Evolutionary conservation across 2,329 filamentous ascomycete genomes (phyloP).

Genomic region (Beauveria medogensis): DNA sequence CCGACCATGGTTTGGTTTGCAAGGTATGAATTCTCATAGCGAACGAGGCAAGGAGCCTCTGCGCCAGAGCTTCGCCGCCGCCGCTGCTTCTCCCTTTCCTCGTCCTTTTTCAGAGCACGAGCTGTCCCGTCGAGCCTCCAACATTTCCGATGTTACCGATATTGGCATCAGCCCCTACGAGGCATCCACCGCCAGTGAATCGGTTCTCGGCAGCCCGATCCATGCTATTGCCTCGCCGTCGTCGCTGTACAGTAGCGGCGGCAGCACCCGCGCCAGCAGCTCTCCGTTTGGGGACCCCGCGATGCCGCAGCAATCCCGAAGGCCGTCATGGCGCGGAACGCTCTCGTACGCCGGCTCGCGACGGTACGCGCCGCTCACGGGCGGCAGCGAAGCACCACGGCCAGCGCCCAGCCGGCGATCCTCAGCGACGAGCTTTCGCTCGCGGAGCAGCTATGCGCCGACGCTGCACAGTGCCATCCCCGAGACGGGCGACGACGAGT

Average conservation of each 20-base stretch:
- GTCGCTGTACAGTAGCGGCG: slow-evolving; percentile 28
- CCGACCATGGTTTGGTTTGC: slow-evolving; percentile 17
- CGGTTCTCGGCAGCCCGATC: slow-evolving; percentile 15
- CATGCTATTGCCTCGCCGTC: slow-evolving; percentile 31
- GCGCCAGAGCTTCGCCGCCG: slow-evolving; percentile 11
- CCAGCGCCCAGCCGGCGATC: slow-evolving; percentile 10
- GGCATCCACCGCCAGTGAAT: slow-evolving; percentile 8
- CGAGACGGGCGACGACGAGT: slow-evolving; percentile 30
- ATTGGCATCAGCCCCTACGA: slow-evolving; percentile 21
- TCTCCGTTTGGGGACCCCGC: neutral
- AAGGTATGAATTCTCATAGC: slow-evolving; percentile 24
- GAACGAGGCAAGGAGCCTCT: slow-evolving; percentile 22
- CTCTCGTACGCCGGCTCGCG: slow-evolving; percentile 1
- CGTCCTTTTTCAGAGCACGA: slow-evolving; percentile 8
- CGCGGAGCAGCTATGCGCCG: slow-evolving; percentile 18
- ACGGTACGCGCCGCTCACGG: slow-evolving; percentile 4
- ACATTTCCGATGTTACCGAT: slow-evolving; percentile 26
- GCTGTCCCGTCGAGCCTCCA: slow-evolving; percentile 26
- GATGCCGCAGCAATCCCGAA: neutral
- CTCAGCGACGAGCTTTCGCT: slow-evolving; percentile 19
- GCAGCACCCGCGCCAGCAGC: neutral
- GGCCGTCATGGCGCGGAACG: slow-evolving; percentile 4
- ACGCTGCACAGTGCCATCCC: slow-evolving; percentile 19
- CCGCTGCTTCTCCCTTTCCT: neutral
- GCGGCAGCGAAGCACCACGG: neutral